phyloP scores from a whole-genome alignment of 306 rosid species.

The Styphnolobium japonicum region DNA sequence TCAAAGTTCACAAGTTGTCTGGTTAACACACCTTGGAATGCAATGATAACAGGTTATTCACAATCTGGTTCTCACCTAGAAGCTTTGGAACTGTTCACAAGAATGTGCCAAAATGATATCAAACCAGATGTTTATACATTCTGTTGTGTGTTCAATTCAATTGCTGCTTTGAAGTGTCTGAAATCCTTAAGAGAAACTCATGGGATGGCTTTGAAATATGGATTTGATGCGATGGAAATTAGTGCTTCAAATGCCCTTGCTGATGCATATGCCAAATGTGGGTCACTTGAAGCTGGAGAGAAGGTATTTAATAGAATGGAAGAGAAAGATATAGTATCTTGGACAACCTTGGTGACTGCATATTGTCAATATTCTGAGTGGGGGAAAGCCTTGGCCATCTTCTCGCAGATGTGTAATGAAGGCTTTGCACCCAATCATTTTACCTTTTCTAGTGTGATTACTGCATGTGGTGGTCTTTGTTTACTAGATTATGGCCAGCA shows the following conservation, averaged over 20 bases:
- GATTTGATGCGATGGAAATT: conserved; percentile 32
- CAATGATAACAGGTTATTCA: conserved; percentile 70
- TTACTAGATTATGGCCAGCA: conserved; percentile 63
- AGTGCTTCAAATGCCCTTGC: conserved; percentile 60
- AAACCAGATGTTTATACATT: conserved; percentile 57
- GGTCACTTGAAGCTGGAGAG: conserved; percentile 54
- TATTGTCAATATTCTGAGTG: conserved; percentile 61
- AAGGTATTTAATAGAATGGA: conserved; percentile 51
- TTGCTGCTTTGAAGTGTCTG: conserved; percentile 50
- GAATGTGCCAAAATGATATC: conserved; percentile 49
- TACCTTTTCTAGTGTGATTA: conserved; percentile 63
- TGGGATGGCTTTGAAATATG: conserved; percentile 51
- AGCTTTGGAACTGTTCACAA: conserved; percentile 55
- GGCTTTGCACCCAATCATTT: conserved; percentile 63
- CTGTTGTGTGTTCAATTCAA: conserved; percentile 62
- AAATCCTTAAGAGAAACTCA: conserved; percentile 42
- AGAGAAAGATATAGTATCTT: conserved; percentile 74
- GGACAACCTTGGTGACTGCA: conserved; percentile 72
- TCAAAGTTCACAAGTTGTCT: conserved; percentile 36
- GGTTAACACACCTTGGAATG: conserved; percentile 73
- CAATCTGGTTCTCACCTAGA: conserved; percentile 48
- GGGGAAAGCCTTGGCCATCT: conserved; percentile 59
- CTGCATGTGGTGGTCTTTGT: conserved; percentile 62
- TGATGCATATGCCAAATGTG: conserved; percentile 64
- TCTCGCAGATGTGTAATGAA: conserved; percentile 56